Evolutionary conservation across 1,284 basidiomycete species (phyloP), one percentile per base, ranked within the genome.

Genomic region (Heliocybe sulcata): DNA sequence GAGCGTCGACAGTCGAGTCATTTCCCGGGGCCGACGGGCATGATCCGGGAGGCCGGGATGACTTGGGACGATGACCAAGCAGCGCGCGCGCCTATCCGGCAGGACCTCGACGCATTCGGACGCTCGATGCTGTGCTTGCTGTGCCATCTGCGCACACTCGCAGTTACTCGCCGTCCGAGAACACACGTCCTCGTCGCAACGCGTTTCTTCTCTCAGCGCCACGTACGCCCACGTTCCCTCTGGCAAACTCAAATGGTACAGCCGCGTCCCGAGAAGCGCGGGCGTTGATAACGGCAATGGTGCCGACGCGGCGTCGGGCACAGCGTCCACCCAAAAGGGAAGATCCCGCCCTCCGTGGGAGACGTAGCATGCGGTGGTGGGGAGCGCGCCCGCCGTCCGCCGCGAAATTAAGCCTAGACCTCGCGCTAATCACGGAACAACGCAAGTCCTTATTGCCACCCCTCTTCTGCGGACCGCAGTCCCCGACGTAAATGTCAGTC

Each of bases 341-440:
- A 49, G 22, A 49, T 49, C 47, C 47, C 47, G 47, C 47, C 47
- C 14, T 12, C 23, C 47, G 47, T 49, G 23, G n/a, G 47, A 49
- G 38, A 9, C 27, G 47, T 16, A 49, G 47, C 47, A 49, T 49
- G 47, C 47, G 47, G 47, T 49, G 9, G 47, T 29, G 47, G 47
- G 12, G 47, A 42, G 38, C 8, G 38, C 38, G 38, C 38, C n/a
- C 38, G 38, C 19, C 38, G 38, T 20, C 38, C 38, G 38, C 4
- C 19, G 38, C 38, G 38, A n/a, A 6, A 8, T 42, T 42, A n/a
- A 42, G 19, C 38, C 38, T 42, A 42, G 38, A 42, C 6, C 16
- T 4, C 6, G 12, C 38, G 38, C 3, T 16, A 20, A 20, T 16
- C n/a, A 16, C 19, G 38, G 38, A 16, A n/a, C 38, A 31, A n/a